These are phyloP conservation scores for Aureobasidium sp. DNA, from an alignment of 2,329 filamentous ascomycete genomes.

Conservation along the genomic window DNA sequence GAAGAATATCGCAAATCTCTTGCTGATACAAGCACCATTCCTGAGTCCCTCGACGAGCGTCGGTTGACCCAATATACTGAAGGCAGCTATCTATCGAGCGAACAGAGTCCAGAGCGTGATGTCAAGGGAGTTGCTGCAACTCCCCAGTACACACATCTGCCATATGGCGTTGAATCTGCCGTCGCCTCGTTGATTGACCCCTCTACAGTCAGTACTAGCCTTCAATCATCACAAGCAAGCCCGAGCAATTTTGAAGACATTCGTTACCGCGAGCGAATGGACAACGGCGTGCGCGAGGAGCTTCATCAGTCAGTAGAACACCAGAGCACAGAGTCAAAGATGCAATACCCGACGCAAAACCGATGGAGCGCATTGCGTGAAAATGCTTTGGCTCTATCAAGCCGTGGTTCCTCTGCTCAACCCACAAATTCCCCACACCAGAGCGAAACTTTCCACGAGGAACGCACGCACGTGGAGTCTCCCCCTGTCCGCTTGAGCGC, in stretches of 20 bases:
- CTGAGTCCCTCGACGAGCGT: slow-evolving; percentile 35
- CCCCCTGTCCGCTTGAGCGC: slow-evolving; percentile 51
- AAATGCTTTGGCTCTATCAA: slow-evolving; percentile 24
- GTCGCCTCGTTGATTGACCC: slow-evolving; percentile 86
- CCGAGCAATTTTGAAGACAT: background rate
- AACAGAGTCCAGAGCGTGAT: slow-evolving; percentile 52
- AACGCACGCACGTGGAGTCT: slow-evolving; percentile 23
- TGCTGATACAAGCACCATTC: slow-evolving; percentile 20
- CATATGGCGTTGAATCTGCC: slow-evolving; percentile 70
- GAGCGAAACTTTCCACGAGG: background rate
- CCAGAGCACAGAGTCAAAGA: background rate
- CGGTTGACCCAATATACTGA: slow-evolving; percentile 44
- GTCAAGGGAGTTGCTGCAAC: slow-evolving; percentile 64
- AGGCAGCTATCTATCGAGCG: slow-evolving; percentile 42
- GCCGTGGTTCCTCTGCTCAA: background rate
- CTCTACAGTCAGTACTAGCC: slow-evolving; percentile 54
- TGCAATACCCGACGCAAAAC: slow-evolving; percentile 21
- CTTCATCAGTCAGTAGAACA: slow-evolving; percentile 9
- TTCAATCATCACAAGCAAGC: slow-evolving; percentile 8
- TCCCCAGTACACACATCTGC: slow-evolving; percentile 65
- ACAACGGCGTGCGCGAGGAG: slow-evolving; percentile 19
- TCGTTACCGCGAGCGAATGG: slow-evolving; percentile 22
- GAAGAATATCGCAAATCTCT: slow-evolving; percentile 44
- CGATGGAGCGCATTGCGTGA: slow-evolving; percentile 32
- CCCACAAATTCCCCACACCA: background rate